These are phyloP conservation scores for Yamagishiella unicocca DNA, from an alignment of 139 green algal genomes.

Conservation along the genomic window DNA sequence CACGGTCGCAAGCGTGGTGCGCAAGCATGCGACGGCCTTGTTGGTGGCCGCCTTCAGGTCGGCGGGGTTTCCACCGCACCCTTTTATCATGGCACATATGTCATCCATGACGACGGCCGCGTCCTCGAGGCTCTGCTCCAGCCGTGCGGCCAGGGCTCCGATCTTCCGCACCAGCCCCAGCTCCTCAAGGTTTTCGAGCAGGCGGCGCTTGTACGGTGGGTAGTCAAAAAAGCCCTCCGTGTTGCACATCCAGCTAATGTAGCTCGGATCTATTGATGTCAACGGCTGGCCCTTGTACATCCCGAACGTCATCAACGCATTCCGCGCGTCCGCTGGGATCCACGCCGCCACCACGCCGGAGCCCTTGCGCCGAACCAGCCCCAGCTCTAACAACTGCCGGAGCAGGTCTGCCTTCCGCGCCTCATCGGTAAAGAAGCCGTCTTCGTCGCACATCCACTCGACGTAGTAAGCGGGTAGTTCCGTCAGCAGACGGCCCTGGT, in stretches of 20 bases:
- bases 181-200: neutral
- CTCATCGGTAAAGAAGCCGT: neutral
- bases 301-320: neutral
- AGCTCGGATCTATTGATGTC: neutral
- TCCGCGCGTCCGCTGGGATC: neutral
- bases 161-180: neutral
- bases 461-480: neutral
- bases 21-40: no score
- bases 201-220: neutral
- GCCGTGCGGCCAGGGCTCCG: neutral
- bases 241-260: neutral
- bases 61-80: no score
- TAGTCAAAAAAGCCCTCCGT: neutral
- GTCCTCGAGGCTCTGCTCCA: no score
- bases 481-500: neutral
- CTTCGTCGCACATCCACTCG: conserved; percentile 3
- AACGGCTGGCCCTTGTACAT: neutral
- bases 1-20: no score
- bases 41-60: no score
- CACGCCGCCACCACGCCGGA: neutral
- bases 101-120: no score
- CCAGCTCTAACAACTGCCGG: neutral
- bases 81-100: no score
- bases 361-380: neutral
- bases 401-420: neutral